phyloP scores from a whole-genome alignment of 148 eudicot species.

The Camellia lanceoleosa region DNA sequence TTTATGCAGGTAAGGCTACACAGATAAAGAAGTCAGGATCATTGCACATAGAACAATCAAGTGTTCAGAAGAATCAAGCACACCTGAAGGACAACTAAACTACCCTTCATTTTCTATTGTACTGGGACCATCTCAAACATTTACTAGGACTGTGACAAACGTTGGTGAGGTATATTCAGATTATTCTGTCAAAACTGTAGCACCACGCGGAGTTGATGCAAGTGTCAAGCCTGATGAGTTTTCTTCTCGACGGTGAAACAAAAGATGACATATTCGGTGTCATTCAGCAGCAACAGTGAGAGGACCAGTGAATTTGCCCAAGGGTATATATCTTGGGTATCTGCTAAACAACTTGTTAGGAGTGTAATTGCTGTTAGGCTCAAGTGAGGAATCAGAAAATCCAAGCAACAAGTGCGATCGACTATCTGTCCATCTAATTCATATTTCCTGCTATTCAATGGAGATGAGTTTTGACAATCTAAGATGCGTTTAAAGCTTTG shows the following conservation, averaged over 20 bases:
- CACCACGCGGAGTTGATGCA: conserved; percentile 13
- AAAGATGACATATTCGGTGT: conserved; percentile 18
- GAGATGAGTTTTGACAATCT: no score
- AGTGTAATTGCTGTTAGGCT: conserved; percentile 13
- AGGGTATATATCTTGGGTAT: conserved; percentile 17
- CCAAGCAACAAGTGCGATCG: neutral
- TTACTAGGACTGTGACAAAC: conserved; percentile 34
- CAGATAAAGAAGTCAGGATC: conserved; percentile 15
- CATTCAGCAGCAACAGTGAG: conserved; percentile 11
- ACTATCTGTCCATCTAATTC: neutral
- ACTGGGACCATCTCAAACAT: conserved; percentile 7
- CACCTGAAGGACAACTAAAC: conserved; percentile 24
- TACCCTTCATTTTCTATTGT: conserved; percentile 30
- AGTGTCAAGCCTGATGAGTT: conserved; percentile 12
- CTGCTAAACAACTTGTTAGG: conserved; percentile 16
- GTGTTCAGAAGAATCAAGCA: conserved; percentile 15
- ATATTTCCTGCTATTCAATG: no score
- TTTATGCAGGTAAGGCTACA: conserved; percentile 23
- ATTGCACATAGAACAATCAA: neutral
- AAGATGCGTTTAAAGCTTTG: no score
- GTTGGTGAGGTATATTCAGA: conserved; percentile 29
- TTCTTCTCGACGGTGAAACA: conserved; percentile 21
- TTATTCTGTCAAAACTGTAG: conserved; percentile 3
- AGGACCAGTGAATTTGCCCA: conserved; percentile 5
- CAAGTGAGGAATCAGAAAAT: neutral